phyloP scores from a whole-genome alignment of 164 flowering plant species.

The Kalanchoe fedtschenkoi region DNA sequence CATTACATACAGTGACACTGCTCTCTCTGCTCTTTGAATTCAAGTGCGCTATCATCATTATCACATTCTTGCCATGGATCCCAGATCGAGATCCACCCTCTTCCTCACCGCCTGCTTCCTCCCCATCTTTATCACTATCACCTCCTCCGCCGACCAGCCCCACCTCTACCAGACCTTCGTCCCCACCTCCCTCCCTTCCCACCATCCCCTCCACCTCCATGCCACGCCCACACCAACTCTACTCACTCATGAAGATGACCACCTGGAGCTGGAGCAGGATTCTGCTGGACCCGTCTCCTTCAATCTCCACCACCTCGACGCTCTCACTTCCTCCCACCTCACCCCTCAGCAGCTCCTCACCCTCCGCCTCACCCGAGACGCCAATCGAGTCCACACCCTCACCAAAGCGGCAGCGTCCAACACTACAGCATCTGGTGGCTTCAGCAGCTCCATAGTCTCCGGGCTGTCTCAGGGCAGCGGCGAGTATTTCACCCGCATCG shows the following conservation, averaged over 20 bases:
- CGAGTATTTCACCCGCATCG: constrained; percentile 84
- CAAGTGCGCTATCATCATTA: neutral
- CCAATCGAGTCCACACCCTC: constrained; percentile 28
- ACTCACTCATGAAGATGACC: neutral
- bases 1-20: neutral
- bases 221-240: neutral
- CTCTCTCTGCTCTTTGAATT: neutral
- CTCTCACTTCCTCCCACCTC: constrained; percentile 17
- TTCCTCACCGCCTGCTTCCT: constrained; percentile 12
- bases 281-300: constrained; percentile 21
- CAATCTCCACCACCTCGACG: constrained; percentile 43
- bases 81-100: constrained; percentile 6
- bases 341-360: constrained; percentile 49
- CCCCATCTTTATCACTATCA: neutral
- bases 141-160: constrained; percentile 6
- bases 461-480: constrained; percentile 88
- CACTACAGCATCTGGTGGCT: constrained; percentile 16
- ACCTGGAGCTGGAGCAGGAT: too few relatives aligned
- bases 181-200: constrained; percentile 32
- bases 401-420: constrained; percentile 7
- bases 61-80: constrained; percentile 17
- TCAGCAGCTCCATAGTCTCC: constrained; percentile 63
- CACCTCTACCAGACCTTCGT: constrained; percentile 29
- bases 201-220: constrained; percentile 11
- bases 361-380: constrained; percentile 52